Evolutionary conservation across 202 grass and related monocot genomes (phyloP).

Genomic region (Zoysia matrella): DNA sequence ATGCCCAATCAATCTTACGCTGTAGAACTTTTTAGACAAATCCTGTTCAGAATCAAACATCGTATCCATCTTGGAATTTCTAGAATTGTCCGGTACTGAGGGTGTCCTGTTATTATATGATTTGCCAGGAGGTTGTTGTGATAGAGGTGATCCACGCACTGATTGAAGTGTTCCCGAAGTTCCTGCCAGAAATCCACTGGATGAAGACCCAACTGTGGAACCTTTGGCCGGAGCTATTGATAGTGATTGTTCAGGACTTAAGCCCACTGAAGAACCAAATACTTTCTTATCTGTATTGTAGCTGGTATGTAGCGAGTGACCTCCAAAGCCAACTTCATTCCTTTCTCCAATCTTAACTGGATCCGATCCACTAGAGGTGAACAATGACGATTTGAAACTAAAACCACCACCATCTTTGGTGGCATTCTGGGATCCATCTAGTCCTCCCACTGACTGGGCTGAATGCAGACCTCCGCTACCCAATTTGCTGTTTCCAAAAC

Average conservation of each 20-base stretch:
- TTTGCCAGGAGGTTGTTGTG: constrained; percentile 49
- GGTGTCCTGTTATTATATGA: constrained; percentile 47
- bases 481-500: constrained; percentile 43
- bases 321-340: constrained; percentile 44
- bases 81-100: constrained; percentile 46
- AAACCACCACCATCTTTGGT: constrained; percentile 51
- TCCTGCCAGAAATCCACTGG: constrained; percentile 47
- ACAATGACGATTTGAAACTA: constrained; percentile 53
- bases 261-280: constrained; percentile 42
- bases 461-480: constrained; percentile 44
- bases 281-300: constrained; percentile 42
- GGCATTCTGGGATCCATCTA: constrained; percentile 43
- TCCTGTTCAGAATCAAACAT: constrained; percentile 65
- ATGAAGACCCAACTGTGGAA: constrained; percentile 35
- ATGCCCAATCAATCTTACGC: constrained; percentile 60
- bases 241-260: constrained; percentile 36
- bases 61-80: constrained; percentile 50
- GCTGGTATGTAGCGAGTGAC: constrained; percentile 27
- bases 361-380: constrained; percentile 56
- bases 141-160: constrained; percentile 32
- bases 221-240: constrained; percentile 43
- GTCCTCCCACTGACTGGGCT: constrained; percentile 52
- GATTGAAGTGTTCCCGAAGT: constrained; percentile 51
- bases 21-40: constrained; percentile 78
- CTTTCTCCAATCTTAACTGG: constrained; percentile 54